A percentile compares a stretch with the other conserved stretches of the same genome.
Conservation (phyloP, 805 yeast genomes). For the Lipomyces starkeyi region DNA sequence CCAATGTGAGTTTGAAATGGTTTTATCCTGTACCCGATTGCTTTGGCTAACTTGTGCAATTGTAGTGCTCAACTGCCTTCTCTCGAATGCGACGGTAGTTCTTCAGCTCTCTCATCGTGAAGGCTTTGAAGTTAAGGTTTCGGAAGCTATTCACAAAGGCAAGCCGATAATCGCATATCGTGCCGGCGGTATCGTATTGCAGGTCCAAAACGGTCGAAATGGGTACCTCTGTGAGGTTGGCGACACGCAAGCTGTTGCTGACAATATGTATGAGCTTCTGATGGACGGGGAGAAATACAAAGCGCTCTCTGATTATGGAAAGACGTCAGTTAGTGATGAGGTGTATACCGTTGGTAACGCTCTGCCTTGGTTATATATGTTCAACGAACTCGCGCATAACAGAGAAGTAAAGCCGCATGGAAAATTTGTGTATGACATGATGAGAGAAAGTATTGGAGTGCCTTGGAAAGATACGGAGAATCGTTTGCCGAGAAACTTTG, state of each 20-base stretch:
- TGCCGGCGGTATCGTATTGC: conserved; percentile 36
- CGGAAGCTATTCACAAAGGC: conserved; percentile 38
- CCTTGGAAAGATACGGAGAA: conserved; percentile 32
- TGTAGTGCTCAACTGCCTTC: conserved; percentile 31
- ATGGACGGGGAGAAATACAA: conserved; percentile 19
- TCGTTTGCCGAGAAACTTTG: conserved; percentile 25
- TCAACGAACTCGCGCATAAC: conserved; percentile 32
- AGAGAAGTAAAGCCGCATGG: conserved; percentile 27
- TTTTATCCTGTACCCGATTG: background rate
- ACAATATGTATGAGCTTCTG: conserved; percentile 24
- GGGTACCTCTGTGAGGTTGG: conserved; percentile 33
- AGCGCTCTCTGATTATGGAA: conserved; percentile 15
- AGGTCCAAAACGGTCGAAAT: conserved; percentile 25
- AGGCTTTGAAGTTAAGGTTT: conserved; percentile 38
- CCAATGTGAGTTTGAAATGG: conserved; percentile 18
- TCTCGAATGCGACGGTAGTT: conserved; percentile 33
- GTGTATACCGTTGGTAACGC: conserved; percentile 35
- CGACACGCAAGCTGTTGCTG: conserved; percentile 32
- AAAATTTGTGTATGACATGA: conserved; percentile 34
- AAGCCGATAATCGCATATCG: conserved; percentile 33
- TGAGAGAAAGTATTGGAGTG: conserved; percentile 28
- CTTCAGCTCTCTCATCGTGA: conserved; percentile 37
- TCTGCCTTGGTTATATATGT: conserved; percentile 33
- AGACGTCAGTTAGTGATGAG: conserved; percentile 33
- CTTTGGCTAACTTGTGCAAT: conserved; percentile 1